Percentiles rank a stretch among this genome's conserved stretches.
Conservation (phyloP, 345 rosid genomes). For the Erucastrum elatum region DNA sequence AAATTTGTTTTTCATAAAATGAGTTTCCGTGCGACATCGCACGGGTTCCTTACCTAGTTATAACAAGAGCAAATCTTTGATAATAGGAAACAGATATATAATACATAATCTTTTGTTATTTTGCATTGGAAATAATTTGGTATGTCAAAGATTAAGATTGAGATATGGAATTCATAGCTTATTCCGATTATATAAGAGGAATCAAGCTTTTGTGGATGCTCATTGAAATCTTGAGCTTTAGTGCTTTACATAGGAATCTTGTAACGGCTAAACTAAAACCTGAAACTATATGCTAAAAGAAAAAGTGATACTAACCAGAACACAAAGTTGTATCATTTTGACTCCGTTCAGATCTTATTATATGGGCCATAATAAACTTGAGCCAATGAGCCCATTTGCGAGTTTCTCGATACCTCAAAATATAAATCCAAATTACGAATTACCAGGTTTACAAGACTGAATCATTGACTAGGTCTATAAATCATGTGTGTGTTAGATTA, state of each 20-base stretch:
- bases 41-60: too few species aligned
- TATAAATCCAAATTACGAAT: background rate
- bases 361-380: background rate
- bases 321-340: background rate
- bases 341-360: background rate
- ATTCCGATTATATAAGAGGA: background rate
- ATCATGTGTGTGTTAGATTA: conserved; percentile 7
- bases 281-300: background rate
- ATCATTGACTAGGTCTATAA: conserved; percentile 2
- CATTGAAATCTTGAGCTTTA: background rate
- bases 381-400: conserved; percentile 6
- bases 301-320: background rate
- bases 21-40: too few species aligned
- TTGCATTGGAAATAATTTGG: background rate
- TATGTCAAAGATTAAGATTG: background rate
- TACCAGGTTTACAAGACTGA: background rate
- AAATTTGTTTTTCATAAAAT: too few species aligned
- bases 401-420: background rate
- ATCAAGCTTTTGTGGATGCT: conserved; percentile 17
- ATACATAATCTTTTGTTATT: background rate
- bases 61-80: background rate
- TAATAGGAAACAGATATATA: background rate
- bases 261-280: conserved; percentile 28
- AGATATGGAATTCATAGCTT: background rate
- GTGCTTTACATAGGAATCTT: background rate